Evolutionary conservation across 2,329 filamentous ascomycete species (phyloP).

Genomic region (Bipolaris zeicola): DNA sequence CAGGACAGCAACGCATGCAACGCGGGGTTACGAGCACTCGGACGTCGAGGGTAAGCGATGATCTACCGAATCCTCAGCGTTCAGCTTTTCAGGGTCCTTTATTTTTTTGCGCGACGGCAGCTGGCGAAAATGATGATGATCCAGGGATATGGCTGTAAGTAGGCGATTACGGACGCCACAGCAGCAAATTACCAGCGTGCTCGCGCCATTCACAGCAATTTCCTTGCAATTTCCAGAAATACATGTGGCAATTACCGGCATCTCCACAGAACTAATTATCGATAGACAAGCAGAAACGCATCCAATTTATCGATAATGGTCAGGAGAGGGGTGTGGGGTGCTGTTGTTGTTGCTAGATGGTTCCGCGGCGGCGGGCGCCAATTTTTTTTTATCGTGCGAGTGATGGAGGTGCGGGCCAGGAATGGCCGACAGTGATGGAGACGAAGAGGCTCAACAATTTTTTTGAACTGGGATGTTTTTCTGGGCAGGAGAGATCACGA

Average conservation of each 20-base stretch:
- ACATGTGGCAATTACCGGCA: slow-evolving; percentile 12
- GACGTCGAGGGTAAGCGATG: slow-evolving; percentile 15
- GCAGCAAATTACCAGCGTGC: slow-evolving; percentile 2
- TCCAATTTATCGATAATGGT: slow-evolving; percentile 10
- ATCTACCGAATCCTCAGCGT: slow-evolving; percentile 20
- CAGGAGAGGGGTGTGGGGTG: slow-evolving; percentile 29
- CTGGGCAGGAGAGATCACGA: slow-evolving; percentile 14
- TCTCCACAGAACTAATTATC: slow-evolving; percentile 25
- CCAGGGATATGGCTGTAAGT: slow-evolving; percentile 21
- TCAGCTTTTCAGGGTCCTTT: slow-evolving; percentile 27
- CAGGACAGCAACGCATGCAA: not conserved
- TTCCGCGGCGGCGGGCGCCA: slow-evolving; percentile 13
- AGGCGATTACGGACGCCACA: slow-evolving; percentile 24
- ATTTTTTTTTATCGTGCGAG: not conserved
- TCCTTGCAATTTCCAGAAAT: slow-evolving; percentile 25
- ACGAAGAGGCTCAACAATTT: slow-evolving; percentile 16
- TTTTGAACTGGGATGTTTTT: not conserved
- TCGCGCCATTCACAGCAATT: slow-evolving; percentile 7
- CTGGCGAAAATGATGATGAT: slow-evolving; percentile 26
- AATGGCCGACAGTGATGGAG: slow-evolving; percentile 4
- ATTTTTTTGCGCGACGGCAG: not conserved
- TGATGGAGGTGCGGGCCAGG: slow-evolving; percentile 1
- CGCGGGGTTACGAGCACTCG: slow-evolving; percentile 8
- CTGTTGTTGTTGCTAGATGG: slow-evolving; percentile 6
- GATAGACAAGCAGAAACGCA: slow-evolving; percentile 7